These are phyloP conservation scores for Plectosphaerella plurivora DNA, from an alignment of 2,329 filamentous ascomycete genomes.

Conservation along the genomic window DNA sequence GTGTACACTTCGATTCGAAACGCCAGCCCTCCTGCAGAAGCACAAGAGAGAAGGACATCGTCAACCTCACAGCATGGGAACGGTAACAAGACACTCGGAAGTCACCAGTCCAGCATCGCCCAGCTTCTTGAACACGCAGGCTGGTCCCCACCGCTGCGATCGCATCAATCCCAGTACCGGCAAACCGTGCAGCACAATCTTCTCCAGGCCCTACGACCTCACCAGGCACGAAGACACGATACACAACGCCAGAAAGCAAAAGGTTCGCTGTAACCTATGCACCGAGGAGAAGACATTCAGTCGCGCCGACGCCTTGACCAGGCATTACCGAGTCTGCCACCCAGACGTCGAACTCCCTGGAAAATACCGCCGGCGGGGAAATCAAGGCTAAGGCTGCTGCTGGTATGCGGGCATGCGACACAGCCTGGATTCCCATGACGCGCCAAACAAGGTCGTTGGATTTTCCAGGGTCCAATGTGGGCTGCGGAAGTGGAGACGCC, in stretches of 20 bases:
- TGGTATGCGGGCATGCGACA: too few relatives aligned
- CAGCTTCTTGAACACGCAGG: constrained; percentile 72
- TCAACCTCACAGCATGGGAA: constrained; percentile 54
- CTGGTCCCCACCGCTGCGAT: constrained; percentile 88
- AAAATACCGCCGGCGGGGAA: constrained; percentile 37
- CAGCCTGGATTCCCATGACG: too few relatives aligned
- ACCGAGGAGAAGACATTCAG: constrained; percentile 97
- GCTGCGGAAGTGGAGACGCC: not conserved
- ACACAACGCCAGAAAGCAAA: constrained; percentile 90
- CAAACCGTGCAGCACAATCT: constrained; percentile 90
- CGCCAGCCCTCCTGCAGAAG: constrained; percentile 80
- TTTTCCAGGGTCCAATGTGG: not conserved
- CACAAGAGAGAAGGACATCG: constrained; percentile 94
- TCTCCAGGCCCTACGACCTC: constrained; percentile 93
- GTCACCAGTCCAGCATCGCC: constrained; percentile 36
- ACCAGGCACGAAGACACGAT: constrained; percentile 97
- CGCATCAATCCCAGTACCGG: constrained; percentile 92
- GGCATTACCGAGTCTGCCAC: constrained; percentile 92
- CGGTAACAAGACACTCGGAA: constrained; percentile 20
- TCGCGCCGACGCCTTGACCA: constrained; percentile 86
- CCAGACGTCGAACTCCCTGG: constrained; percentile 82
- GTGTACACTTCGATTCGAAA: constrained; percentile 83
- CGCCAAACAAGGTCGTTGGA: too few relatives aligned
- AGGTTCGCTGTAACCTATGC: constrained; percentile 88
- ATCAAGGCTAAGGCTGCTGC: constrained; percentile 1